These are phyloP conservation scores for Leishmania tropica DNA, from an alignment of 208 protist genomes.

Conservation along the genomic window DNA sequence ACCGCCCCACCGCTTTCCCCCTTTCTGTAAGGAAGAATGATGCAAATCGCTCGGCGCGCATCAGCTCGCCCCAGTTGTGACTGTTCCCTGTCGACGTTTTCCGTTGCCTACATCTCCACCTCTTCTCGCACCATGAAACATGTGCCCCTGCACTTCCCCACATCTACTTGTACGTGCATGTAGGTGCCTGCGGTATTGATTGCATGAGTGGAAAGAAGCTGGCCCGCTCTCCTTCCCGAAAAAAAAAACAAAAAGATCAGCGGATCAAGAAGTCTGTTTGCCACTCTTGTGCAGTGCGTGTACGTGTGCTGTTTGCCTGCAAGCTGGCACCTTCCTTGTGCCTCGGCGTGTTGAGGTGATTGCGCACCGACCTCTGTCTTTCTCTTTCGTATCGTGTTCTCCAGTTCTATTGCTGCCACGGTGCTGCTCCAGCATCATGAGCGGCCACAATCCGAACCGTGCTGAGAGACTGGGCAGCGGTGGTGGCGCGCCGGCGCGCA, in stretches of 20 bases:
- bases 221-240: too few species aligned
- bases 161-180: not conserved
- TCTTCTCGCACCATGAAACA: not conserved
- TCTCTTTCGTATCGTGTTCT: conserved; percentile 3
- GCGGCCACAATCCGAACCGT: not conserved
- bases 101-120: too few species aligned
- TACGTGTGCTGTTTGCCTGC: too few species aligned
- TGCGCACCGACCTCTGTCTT: not conserved
- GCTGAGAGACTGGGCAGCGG: not conserved
- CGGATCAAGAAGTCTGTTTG: not conserved
- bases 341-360: not conserved
- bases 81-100: not conserved
- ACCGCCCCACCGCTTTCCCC: not conserved
- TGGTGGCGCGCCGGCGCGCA: conserved; percentile 6
- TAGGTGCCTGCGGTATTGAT: not conserved
- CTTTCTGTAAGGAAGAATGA: not conserved
- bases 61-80: not conserved
- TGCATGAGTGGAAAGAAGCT: not conserved
- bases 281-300: not conserved
- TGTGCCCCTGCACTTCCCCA: not conserved
- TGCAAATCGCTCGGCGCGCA: not conserved
- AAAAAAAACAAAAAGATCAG: not conserved
- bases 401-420: not conserved
- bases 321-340: not conserved
- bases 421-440: conserved; percentile 6